phyloP scores from a whole-genome alignment of 2,329 filamentous ascomycete species.

The Ambrosiella cleistominuta region DNA sequence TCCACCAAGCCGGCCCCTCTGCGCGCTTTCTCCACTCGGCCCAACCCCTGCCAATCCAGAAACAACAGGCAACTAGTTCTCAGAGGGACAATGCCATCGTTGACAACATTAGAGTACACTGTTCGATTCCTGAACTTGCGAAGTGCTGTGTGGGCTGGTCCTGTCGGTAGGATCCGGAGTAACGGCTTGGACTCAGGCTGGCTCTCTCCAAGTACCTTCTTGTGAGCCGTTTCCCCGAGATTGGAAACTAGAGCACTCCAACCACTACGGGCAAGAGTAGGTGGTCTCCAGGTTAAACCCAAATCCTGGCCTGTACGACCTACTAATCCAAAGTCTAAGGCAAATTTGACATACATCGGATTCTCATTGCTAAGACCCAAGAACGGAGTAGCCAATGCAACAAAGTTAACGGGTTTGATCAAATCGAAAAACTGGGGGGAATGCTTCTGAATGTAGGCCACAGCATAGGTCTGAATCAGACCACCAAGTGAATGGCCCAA shows the following conservation, averaged over 20 bases:
- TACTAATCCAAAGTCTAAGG: conserved; percentile 85
- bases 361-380: conserved; percentile 93
- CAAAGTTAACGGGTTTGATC: conserved; percentile 80
- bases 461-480: conserved; percentile 78
- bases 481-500: conserved; percentile 84
- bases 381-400: conserved; percentile 72
- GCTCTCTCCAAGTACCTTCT: conserved; percentile 37
- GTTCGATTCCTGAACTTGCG: conserved; percentile 82
- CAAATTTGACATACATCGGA: conserved; percentile 91
- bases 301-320: conserved; percentile 93
- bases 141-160: conserved; percentile 72
- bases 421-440: conserved; percentile 76
- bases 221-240: conserved; percentile 50
- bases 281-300: conserved; percentile 83
- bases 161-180: conserved; percentile 73
- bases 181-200: conserved; percentile 78
- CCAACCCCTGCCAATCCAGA: conserved; percentile 87
- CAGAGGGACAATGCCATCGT: conserved; percentile 89
- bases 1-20: conserved; percentile 84
- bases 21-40: conserved; percentile 82
- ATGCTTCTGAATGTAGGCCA: conserved; percentile 93
- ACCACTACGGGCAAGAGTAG: conserved; percentile 66
- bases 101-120: conserved; percentile 91
- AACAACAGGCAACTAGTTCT: conserved; percentile 93
- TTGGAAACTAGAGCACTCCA: conserved; percentile 80